Base-by-base conservation (phyloP, 2,329 filamentous ascomycete species). In the Xylariales sp. region DNA sequence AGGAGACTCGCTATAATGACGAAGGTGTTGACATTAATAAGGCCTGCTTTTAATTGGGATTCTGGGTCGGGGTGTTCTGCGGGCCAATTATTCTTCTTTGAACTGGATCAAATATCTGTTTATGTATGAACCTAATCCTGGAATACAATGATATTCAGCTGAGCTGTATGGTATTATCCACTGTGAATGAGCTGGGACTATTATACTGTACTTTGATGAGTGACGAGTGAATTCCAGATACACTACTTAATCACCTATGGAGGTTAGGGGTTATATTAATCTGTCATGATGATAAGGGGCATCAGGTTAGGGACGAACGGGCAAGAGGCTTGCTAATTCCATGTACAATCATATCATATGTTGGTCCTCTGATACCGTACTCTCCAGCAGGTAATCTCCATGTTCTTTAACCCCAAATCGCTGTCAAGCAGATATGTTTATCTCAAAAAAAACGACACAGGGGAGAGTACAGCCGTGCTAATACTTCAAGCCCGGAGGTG, bases 1-100 rank as follows among this genome's bases (percentile, higher is more conserved):
- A 43, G 23, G n/a, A 39, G 48, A 32, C 28, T 7, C 28, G 10
- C 16, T 10, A 23, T 56, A 34, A 34, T n/a, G 46, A 53, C 32
- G 39, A 39, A 36, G 41, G 45, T 58, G 23, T 50, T 45, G 3
- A 56, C 53, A 49, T 57, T 23, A 43, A 7, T 46, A 34, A 34
- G 28, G 36, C 41, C 9, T 46, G 23, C n/a, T 56, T 56, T 46
- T 46, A 6, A 23, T 23, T 48, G 30, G 12, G 10, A 49, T 57
- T 48, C 43, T 2, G 3, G 63, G 66, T 69, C 36, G 14, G 46
- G 66, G 66, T 66, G 66, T 68, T 65, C 9, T 41, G 10, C 52
- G 9, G 46, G 41, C 48, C 28, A 36, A 64, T 12, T 45, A 45
- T 14, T 34, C 23, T 23, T 62, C 53, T 46, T 60, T 9, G 55